A percentile compares a stretch with the other conserved stretches of the same genome.
Conservation (phyloP, 495 filamentous ascomycete species). For the Bathelium albidoporum region DNA sequence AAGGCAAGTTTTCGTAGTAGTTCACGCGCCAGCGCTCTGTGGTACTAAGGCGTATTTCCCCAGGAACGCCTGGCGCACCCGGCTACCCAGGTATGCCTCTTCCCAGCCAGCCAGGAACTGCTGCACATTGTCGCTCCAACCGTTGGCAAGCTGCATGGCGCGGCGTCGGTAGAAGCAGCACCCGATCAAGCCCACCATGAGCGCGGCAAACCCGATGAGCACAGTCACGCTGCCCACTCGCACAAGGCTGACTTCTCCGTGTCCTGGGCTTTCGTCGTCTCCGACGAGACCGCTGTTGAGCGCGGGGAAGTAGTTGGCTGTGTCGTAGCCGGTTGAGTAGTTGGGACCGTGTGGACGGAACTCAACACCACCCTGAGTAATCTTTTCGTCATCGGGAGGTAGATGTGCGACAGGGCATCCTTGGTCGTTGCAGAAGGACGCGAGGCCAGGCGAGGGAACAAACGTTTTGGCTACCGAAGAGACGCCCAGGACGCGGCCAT, state of each 20-base stretch:
- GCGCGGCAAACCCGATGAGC: neutral
- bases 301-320: conserved; percentile 10
- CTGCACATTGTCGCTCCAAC: neutral
- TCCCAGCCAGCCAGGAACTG: neutral
- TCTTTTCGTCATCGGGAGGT: conserved; percentile 6
- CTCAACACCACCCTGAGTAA: neutral
- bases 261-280: too few species aligned
- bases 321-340: conserved; percentile 13
- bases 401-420: conserved; percentile 9
- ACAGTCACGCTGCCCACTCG: neutral
- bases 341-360: neutral
- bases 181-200: neutral
- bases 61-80: neutral
- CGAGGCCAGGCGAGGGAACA: conserved; percentile 10
- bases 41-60: neutral
- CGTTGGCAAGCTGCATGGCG: neutral
- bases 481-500: conserved; percentile 12
- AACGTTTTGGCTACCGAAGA: conserved; percentile 22
- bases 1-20: too few species aligned
- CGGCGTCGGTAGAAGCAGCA: neutral
- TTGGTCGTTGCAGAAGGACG: conserved; percentile 15
- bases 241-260: neutral
- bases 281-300: neutral
- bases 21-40: neutral
- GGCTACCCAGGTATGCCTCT: neutral